Evolutionary conservation across 2,329 filamentous ascomycete species (phyloP).

Genomic region (Fusarium staphyleae): DNA sequence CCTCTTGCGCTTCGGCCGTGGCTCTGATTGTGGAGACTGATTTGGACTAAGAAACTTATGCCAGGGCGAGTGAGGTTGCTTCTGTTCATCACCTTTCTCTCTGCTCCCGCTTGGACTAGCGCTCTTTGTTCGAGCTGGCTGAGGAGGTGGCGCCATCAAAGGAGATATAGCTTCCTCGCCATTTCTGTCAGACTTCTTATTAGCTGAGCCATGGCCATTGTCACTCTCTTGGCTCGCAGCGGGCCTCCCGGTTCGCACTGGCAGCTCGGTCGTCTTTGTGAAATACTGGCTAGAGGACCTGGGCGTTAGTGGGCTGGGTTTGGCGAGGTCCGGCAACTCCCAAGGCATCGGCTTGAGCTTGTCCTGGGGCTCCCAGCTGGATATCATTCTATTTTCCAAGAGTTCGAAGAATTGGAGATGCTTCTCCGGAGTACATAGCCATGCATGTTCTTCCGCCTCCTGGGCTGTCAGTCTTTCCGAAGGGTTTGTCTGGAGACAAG

Average conservation of each 20-base stretch:
- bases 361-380: conserved; percentile 37
- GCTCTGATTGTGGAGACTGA: background rate
- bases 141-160: background rate
- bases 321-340: conserved; percentile 42
- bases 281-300: conserved; percentile 34
- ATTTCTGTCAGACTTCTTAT: background rate
- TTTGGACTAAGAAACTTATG: conserved; percentile 22
- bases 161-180: background rate
- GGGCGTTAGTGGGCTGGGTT: conserved; percentile 3
- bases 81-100: background rate
- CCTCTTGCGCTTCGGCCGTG: conserved; percentile 24
- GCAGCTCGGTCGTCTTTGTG: conserved; percentile 1
- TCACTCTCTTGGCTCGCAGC: background rate
- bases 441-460: conserved; percentile 44
- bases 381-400: conserved; percentile 43
- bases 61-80: conserved; percentile 12
- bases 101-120: background rate
- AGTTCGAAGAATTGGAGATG: conserved; percentile 44
- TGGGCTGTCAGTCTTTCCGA: conserved; percentile 39
- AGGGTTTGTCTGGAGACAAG: conserved; percentile 44
- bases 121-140: background rate
- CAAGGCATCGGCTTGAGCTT: conserved; percentile 47
- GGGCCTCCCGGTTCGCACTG: background rate
- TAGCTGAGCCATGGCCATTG: too few species aligned
- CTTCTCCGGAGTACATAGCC: conserved; percentile 45